Conservation (phyloP, 2,329 filamentous ascomycete genomes). For the Tolypocladium inflatum region DNA sequence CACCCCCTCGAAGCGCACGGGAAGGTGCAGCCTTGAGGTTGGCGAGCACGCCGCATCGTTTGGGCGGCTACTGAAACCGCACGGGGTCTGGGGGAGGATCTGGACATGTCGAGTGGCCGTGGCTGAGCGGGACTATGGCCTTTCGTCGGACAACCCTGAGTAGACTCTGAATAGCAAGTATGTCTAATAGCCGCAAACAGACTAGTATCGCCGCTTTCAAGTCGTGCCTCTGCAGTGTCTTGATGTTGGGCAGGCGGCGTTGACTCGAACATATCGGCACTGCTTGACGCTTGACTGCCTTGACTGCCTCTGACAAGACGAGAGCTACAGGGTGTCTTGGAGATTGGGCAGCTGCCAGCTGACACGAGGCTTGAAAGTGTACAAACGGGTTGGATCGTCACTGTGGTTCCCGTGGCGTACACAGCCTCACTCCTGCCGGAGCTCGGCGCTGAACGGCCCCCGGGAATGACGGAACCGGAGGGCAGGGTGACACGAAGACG, state of each 20-base stretch:
- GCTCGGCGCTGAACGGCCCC: not conserved
- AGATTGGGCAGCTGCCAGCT: not conserved
- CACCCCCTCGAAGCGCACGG: constrained; percentile 1
- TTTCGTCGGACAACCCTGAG: not conserved
- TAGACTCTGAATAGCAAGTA: not conserved
- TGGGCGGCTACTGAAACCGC: not conserved
- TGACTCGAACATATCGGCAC: not conserved
- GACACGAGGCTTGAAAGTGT: not conserved
- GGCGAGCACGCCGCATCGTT: not conserved
- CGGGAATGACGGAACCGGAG: not conserved
- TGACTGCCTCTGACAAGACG: not conserved
- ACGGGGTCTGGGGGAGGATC: not conserved
- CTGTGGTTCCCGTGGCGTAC: not conserved
- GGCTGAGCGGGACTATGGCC: not conserved
- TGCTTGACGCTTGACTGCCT: too few relatives aligned
- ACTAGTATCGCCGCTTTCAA: not conserved
- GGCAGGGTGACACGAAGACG: not conserved
- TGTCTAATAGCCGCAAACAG: not conserved
- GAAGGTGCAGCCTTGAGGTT: not conserved
- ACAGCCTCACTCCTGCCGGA: not conserved
- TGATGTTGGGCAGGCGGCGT: not conserved
- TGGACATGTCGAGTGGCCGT: not conserved
- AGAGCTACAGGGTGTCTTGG: not conserved
- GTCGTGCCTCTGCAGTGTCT: not conserved
- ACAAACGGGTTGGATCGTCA: not conserved